Evolutionary conservation across 306 rosid species (phyloP).

Genomic region (Sindora glabra): DNA sequence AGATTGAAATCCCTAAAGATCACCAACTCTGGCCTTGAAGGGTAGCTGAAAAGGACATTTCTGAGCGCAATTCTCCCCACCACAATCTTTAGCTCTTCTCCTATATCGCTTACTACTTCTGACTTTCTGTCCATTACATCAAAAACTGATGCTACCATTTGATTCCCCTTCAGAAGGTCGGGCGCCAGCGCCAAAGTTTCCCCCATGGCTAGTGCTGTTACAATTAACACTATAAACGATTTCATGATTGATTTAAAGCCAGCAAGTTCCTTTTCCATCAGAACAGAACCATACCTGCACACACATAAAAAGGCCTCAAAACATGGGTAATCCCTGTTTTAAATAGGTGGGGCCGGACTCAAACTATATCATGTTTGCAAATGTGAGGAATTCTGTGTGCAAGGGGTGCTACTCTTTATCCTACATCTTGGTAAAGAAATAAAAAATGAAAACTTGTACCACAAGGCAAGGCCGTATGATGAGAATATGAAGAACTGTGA

Average conservation of each 20-base stretch:
- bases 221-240: slow-evolving; percentile 82
- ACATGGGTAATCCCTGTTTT: slow-evolving; percentile 2
- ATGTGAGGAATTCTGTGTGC: too few relatives aligned
- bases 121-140: slow-evolving; percentile 72
- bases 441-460: slow-evolving; percentile 42
- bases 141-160: slow-evolving; percentile 91
- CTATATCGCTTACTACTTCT: slow-evolving; percentile 44
- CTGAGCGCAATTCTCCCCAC: slow-evolving; percentile 86
- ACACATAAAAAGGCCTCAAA: slow-evolving; percentile 6
- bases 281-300: slow-evolving; percentile 88
- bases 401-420: too few relatives aligned
- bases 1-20: slow-evolving; percentile 82
- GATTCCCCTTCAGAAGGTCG: slow-evolving; percentile 87
- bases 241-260: slow-evolving; percentile 92
- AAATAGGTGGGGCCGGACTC: too few relatives aligned
- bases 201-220: slow-evolving; percentile 92
- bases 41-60: slow-evolving; percentile 67
- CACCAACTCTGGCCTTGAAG: slow-evolving; percentile 78
- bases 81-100: slow-evolving; percentile 63
- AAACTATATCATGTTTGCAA: too few relatives aligned
- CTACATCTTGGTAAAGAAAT: not conserved
- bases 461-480: slow-evolving; percentile 90
- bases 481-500: slow-evolving; percentile 95
- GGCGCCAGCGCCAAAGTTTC: slow-evolving; percentile 88
- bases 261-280: slow-evolving; percentile 83